These are phyloP conservation scores for Phytophthora citrophthora DNA, from an alignment of 352 stramenopile species.

Conservation along the genomic window DNA sequence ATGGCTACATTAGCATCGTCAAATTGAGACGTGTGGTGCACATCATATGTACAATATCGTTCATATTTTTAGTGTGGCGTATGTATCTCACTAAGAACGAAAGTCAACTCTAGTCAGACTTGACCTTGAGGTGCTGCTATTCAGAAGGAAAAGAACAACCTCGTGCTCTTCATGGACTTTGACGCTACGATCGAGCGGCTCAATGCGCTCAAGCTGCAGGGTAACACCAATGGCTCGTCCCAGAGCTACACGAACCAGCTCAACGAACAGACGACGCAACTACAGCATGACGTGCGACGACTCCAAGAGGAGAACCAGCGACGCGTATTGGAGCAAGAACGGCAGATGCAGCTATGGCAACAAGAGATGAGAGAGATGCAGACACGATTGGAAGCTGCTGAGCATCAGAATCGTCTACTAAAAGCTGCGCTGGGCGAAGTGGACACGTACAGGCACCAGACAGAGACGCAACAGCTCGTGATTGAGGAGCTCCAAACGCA, in stretches of 20 bases:
- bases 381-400: conserved; percentile 43
- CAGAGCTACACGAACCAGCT: conserved; percentile 14
- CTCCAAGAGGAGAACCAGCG: conserved; percentile 61
- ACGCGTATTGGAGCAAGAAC: conserved; percentile 51
- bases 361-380: conserved; percentile 60
- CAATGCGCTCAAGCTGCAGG: conserved; percentile 75
- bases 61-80: conserved; percentile 8
- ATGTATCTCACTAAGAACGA: conserved; percentile 15
- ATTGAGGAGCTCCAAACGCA: conserved; percentile 74
- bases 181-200: conserved; percentile 79
- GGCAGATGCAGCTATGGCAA: conserved; percentile 51
- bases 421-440: conserved; percentile 46
- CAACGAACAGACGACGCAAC: conserved; percentile 25
- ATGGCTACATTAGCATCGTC: conserved; percentile 4
- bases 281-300: conserved; percentile 45
- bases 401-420: conserved; percentile 67
- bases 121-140: conserved; percentile 16
- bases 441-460: conserved; percentile 53
- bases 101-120: conserved; percentile 33
- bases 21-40: background rate
- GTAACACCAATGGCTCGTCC: background rate
- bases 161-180: conserved; percentile 45
- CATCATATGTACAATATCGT: background rate
- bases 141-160: conserved; percentile 15
- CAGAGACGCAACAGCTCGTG: conserved; percentile 66